These are phyloP conservation scores for Chalciporus sp. DNA, from an alignment of 1,284 basidiomycete species.

Conservation along the genomic window DNA sequence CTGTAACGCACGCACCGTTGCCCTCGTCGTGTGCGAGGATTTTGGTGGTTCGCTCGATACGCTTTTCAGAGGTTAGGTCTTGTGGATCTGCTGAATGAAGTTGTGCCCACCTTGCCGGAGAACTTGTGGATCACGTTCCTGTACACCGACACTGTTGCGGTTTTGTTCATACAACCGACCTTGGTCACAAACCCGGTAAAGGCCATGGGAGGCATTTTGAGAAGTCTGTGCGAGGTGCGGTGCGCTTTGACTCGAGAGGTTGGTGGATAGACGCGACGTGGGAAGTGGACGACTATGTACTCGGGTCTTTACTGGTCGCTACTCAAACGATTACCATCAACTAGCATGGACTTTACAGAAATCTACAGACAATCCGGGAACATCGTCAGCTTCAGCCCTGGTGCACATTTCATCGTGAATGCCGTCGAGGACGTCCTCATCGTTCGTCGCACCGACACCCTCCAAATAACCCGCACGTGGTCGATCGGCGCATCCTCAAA, in stretches of 20 bases:
- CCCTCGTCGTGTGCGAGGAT: slow-evolving; percentile 72
- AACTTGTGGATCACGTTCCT: slow-evolving; percentile 66
- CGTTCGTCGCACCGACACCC: slow-evolving; percentile 72
- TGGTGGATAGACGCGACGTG: background rate
- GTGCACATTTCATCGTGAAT: slow-evolving; percentile 73
- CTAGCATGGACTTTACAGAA: slow-evolving; percentile 75
- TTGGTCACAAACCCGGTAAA: slow-evolving; percentile 75
- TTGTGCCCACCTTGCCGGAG: slow-evolving; percentile 66
- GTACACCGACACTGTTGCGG: slow-evolving; percentile 77
- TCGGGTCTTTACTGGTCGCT: too few relatives aligned
- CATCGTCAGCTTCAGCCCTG: slow-evolving; percentile 73
- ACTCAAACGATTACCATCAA: background rate
- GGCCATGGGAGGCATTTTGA: slow-evolving; percentile 71
- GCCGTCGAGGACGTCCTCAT: slow-evolving; percentile 73
- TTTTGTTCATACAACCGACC: slow-evolving; percentile 79
- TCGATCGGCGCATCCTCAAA: slow-evolving; percentile 54
- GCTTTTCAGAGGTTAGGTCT: slow-evolving; percentile 42
- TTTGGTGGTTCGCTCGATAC: slow-evolving; percentile 73
- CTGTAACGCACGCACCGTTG: slow-evolving; percentile 47
- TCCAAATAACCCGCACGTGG: slow-evolving; percentile 77
- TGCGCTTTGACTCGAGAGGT: background rate
- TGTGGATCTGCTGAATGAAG: background rate
- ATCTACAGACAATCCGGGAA: slow-evolving; percentile 71
- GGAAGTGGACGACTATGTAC: too few relatives aligned
- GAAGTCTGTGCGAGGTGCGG: background rate